Conservation (phyloP, 257 asterid species). For the Ocimum tenuiflorum region DNA sequence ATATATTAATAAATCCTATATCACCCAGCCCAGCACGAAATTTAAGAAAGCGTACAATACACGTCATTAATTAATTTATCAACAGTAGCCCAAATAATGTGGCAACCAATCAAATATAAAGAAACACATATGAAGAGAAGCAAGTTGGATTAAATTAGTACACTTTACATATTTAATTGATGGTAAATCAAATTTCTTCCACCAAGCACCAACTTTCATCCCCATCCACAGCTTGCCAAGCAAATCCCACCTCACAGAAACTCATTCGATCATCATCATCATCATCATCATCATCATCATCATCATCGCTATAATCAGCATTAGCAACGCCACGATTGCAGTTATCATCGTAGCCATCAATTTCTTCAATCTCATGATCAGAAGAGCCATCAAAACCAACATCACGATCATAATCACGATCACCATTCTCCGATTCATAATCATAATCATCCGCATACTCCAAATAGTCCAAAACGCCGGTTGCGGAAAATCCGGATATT, state of each 20-base stretch:
- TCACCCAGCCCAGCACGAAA: too few relatives aligned
- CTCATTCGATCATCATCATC: slow-evolving; percentile 21
- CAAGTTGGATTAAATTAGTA: slow-evolving; percentile 7
- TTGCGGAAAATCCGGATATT: slow-evolving; percentile 51
- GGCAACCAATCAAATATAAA: neutral
- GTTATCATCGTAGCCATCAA: slow-evolving; percentile 2
- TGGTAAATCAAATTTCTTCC: slow-evolving; percentile 38
- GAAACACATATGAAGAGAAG: neutral
- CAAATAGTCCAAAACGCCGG: slow-evolving; percentile 53
- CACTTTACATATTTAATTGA: too few relatives aligned
- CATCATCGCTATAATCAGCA: neutral
- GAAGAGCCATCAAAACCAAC: too few relatives aligned
- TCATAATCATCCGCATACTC: slow-evolving; percentile 11
- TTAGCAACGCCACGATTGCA: too few relatives aligned
- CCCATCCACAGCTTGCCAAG: slow-evolving; percentile 33
- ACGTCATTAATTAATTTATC: too few relatives aligned
- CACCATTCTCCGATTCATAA: neutral
- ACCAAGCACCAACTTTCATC: slow-evolving; percentile 65
- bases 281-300: too few relatives aligned
- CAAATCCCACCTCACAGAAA: slow-evolving; percentile 32
- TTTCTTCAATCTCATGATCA: slow-evolving; percentile 17
- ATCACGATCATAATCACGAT: too few relatives aligned
- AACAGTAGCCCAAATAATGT: too few relatives aligned
- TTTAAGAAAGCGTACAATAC: too few relatives aligned
- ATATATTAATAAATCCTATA: too few relatives aligned